These are phyloP conservation scores for Thymus quinquecostatus DNA, from an alignment of 257 asterid genomes.

Conservation along the genomic window DNA sequence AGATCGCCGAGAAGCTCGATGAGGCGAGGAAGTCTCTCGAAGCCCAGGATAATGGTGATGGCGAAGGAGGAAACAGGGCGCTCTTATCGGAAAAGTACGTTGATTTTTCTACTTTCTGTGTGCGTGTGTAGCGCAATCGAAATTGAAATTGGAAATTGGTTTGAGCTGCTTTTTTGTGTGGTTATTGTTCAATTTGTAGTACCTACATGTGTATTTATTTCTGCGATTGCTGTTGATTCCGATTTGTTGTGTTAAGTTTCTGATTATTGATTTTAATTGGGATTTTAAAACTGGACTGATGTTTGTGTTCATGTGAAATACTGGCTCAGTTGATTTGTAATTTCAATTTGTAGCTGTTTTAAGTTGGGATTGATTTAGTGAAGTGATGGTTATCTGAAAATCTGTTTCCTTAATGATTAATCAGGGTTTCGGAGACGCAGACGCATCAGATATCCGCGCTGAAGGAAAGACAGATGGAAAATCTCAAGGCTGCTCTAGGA, in stretches of 20 bases:
- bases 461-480: constrained; percentile 92
- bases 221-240: too few species aligned
- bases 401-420: neutral
- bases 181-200: neutral
- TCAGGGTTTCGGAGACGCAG: constrained; percentile 85
- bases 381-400: neutral
- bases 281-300: neutral
- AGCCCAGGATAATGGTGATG: constrained; percentile 53
- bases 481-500: constrained; percentile 84
- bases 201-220: neutral
- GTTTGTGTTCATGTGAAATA: neutral
- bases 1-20: constrained; percentile 71
- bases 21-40: constrained; percentile 65
- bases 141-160: too few species aligned
- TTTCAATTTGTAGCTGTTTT: too few species aligned
- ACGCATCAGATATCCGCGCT: constrained; percentile 86
- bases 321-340: neutral
- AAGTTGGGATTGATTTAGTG: neutral
- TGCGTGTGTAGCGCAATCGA: neutral
- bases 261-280: too few species aligned
- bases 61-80: constrained; percentile 45
- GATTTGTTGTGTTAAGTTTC: too few species aligned
- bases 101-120: neutral
- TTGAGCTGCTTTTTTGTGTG: neutral
- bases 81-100: constrained; percentile 43